Conservation (phyloP, 1,284 basidiomycete species). For the Exobasidium cylindrosporum region DNA sequence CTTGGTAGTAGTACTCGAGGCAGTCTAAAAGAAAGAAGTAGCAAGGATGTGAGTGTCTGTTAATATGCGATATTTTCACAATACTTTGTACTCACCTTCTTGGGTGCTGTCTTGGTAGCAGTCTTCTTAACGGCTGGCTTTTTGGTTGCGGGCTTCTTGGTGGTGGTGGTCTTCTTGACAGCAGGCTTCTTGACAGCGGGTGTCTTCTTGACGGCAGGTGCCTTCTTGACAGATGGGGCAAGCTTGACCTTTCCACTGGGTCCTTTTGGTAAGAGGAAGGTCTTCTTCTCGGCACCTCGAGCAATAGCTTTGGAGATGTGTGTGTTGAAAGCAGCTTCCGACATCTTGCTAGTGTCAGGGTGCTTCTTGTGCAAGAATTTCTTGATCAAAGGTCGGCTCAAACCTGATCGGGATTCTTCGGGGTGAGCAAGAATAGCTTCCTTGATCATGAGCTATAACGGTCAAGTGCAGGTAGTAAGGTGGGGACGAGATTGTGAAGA, state of each 20-base stretch:
- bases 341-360: constrained; percentile 34
- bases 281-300: constrained; percentile 72
- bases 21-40: constrained; percentile 30
- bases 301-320: constrained; percentile 79
- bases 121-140: constrained; percentile 32
- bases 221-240: constrained; percentile 62
- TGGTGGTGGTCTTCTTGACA: constrained; percentile 39
- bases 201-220: constrained; percentile 66
- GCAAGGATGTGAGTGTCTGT: not conserved
- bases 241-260: constrained; percentile 74
- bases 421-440: constrained; percentile 75
- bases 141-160: constrained; percentile 38
- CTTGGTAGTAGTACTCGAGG: constrained; percentile 40
- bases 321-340: constrained; percentile 66
- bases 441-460: constrained; percentile 53
- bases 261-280: constrained; percentile 83
- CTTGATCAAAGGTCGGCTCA: constrained; percentile 88
- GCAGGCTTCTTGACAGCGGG: constrained; percentile 29
- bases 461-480: not conserved
- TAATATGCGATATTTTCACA: not conserved
- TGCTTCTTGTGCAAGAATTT: constrained; percentile 63
- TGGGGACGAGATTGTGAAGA: constrained; percentile 2
- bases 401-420: constrained; percentile 76
- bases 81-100: constrained; percentile 31
- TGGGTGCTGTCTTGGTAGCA: constrained; percentile 22